Conservation (phyloP, 176 grass and related monocot species). For the Themeda triandra region DNA sequence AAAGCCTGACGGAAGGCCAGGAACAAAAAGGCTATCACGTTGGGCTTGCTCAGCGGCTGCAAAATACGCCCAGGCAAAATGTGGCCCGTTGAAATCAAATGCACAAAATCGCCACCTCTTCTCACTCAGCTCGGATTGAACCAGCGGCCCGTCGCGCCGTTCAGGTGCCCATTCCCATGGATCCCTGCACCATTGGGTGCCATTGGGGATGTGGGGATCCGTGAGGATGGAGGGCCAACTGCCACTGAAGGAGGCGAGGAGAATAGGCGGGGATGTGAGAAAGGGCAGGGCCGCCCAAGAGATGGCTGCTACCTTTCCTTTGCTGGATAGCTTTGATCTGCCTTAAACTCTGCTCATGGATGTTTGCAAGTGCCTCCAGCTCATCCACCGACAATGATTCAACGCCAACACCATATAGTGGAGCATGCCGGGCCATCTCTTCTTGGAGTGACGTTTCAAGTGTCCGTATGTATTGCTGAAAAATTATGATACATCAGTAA, state of each 20-base stretch:
- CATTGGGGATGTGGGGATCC: conserved; percentile 53
- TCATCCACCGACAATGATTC: conserved; percentile 70
- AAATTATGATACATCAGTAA: conserved; percentile 27
- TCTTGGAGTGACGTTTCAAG: conserved; percentile 88
- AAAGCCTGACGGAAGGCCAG: conserved; percentile 33
- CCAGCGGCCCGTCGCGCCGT: conserved; percentile 39
- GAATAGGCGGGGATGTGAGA: conserved; percentile 59
- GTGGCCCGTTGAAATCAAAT: conserved; percentile 31
- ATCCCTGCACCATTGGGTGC: conserved; percentile 59
- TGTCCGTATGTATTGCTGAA: conserved; percentile 91
- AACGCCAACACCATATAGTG: conserved; percentile 70
- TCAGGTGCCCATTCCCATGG: conserved; percentile 68
- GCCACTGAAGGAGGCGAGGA: conserved; percentile 51
- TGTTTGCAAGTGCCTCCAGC: conserved; percentile 75
- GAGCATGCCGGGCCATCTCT: conserved; percentile 89
- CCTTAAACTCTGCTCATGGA: conserved; percentile 78
- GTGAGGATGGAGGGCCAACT: conserved; percentile 52
- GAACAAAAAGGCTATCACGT: conserved; percentile 61
- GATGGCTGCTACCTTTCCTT: conserved; percentile 56
- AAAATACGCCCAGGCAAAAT: conserved; percentile 47
- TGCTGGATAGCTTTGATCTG: conserved; percentile 69
- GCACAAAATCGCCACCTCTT: conserved; percentile 25
- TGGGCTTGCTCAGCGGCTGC: conserved; percentile 48
- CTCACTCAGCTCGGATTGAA: conserved; percentile 54
- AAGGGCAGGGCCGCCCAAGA: conserved; percentile 48